Evolutionary conservation across 1,284 basidiomycete species (phyloP), one percentile per base, ranked within the genome.

Genomic region (Mycocalia duriaeana): DNA sequence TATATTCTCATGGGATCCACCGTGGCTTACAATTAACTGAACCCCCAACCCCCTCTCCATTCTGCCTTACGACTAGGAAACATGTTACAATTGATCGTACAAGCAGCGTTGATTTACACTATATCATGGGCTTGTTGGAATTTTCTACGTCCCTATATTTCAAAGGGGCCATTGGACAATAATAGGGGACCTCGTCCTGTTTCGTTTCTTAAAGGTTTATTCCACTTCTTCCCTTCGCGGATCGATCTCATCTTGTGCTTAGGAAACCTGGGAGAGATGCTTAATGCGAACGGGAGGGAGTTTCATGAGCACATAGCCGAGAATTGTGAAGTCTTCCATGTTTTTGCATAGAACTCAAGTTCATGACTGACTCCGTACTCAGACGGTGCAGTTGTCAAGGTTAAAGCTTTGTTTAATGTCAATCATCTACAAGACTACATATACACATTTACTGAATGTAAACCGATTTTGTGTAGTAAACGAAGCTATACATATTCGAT

Each of bases 401-500:
- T 64, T 23, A 50, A 57, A 25, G 62, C 57, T 2, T 44, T 58
- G 2, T 54, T 67, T 9, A 59, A 61, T 11, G 66, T 67, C 19
- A 16, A 6, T 20, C 9, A 22, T 44, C 16, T 13, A 16, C 5
- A 3, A 14, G 3, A 14, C 8, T 14, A 13, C 20, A 6, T 6
- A 41, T 25, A 31, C 18, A n/a, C n/a, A n/a, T n/a, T n/a, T n/a
- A 7, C 22, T n/a, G 16, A 16, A 18, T 38, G 2, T 14, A 18
- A 9, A 23, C 5, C 37, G n/a, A 43, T 45, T 13, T 20, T n/a
- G 2, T 22, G 23, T 24, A 67, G 67, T 55, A 58, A 24, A 59
- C 53, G n/a, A 42, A 55, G 24, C 48, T 66, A 7, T 62, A 62
- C 44, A 51, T 63, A 9, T 64, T 54, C 38, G 67, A 69, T 43